Evolutionary conservation across 2,329 filamentous ascomycete genomes (phyloP).

Genomic region (Epichloe aotearoae): DNA sequence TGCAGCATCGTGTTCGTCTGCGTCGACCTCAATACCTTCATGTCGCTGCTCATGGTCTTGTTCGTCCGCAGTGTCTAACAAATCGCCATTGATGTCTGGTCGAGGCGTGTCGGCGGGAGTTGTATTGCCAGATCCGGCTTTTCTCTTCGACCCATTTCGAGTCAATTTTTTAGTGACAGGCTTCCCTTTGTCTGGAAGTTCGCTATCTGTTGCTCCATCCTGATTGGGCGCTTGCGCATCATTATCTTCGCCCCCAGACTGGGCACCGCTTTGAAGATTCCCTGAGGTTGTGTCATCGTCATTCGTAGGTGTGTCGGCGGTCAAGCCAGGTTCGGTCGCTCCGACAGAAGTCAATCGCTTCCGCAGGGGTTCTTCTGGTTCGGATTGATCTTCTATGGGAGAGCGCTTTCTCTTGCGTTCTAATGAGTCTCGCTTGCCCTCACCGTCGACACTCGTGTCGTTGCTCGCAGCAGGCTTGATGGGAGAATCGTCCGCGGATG

Average conservation of each 20-base stretch:
- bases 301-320: conserved; percentile 18
- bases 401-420: conserved; percentile 40
- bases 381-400: conserved; percentile 28
- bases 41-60: conserved; percentile 33
- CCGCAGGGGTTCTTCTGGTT: conserved; percentile 33
- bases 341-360: conserved; percentile 41
- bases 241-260: conserved; percentile 35
- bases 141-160: conserved; percentile 27
- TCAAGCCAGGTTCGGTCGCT: conserved; percentile 24
- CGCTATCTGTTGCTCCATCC: conserved; percentile 12
- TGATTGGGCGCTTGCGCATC: conserved; percentile 16
- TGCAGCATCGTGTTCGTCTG: conserved; percentile 41
- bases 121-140: conserved; percentile 11
- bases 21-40: conserved; percentile 35
- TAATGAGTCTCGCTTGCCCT: conserved; percentile 19
- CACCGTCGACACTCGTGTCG: conserved; percentile 17
- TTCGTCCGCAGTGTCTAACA: conserved; percentile 20
- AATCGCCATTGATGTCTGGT: conserved; percentile 20
- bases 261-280: conserved; percentile 24
- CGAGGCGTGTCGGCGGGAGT: conserved; percentile 6
- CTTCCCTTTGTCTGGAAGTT: conserved; percentile 19
- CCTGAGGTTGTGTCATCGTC: conserved; percentile 24
- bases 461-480: conserved; percentile 18
- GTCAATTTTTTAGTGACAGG: conserved; percentile 26
- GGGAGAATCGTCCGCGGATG: conserved; percentile 23